Evolutionary conservation across 768 basidiomycete genomes (phyloP).

Genomic region (Auricularia sp.): DNA sequence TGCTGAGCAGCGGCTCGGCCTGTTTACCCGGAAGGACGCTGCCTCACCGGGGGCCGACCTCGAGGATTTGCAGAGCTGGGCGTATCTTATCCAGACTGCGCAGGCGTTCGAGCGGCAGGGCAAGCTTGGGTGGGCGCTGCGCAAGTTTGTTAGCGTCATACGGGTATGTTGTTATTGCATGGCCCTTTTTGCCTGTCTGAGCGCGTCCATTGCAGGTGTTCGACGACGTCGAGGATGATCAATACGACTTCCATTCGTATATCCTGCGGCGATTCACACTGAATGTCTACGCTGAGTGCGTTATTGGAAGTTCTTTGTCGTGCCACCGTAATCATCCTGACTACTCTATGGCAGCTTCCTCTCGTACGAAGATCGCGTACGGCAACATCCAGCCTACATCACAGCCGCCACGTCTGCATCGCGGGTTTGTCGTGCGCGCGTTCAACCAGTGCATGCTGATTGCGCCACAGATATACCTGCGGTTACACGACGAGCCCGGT

Average conservation of each 20-base stretch:
- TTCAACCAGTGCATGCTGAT: constrained; percentile 2
- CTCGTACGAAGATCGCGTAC: constrained; percentile 70
- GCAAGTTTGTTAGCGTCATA: constrained; percentile 67
- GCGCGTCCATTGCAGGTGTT: constrained; percentile 47
- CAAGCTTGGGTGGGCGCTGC: constrained; percentile 68
- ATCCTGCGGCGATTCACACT: constrained; percentile 83
- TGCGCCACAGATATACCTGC: constrained; percentile 54
- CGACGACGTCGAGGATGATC: constrained; percentile 83
- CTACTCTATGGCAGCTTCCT: constrained; percentile 43
- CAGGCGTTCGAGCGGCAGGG: constrained; percentile 56
- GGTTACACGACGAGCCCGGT: constrained; percentile 60
- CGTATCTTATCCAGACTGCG: constrained; percentile 78
- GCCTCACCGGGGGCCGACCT: constrained; percentile 64
- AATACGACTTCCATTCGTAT: constrained; percentile 97
- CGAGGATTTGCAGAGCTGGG: constrained; percentile 90
- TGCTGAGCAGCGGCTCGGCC: constrained; percentile 59
- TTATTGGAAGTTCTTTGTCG: constrained; percentile 4
- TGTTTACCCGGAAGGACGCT: constrained; percentile 95
- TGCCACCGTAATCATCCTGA: not conserved
- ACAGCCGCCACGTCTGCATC: constrained; percentile 62
- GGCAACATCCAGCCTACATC: constrained; percentile 68
- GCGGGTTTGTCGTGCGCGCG: constrained; percentile 30
- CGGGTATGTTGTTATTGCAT: constrained; percentile 37
- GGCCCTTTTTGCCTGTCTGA: not conserved
- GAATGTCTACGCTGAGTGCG: constrained; percentile 76